A percentile compares a stretch with the other conserved stretches of the same genome.
phyloP scores from a whole-genome alignment of 225 moss, liverwort and hornwort species.

The Physcomitrellopsis africana region DNA sequence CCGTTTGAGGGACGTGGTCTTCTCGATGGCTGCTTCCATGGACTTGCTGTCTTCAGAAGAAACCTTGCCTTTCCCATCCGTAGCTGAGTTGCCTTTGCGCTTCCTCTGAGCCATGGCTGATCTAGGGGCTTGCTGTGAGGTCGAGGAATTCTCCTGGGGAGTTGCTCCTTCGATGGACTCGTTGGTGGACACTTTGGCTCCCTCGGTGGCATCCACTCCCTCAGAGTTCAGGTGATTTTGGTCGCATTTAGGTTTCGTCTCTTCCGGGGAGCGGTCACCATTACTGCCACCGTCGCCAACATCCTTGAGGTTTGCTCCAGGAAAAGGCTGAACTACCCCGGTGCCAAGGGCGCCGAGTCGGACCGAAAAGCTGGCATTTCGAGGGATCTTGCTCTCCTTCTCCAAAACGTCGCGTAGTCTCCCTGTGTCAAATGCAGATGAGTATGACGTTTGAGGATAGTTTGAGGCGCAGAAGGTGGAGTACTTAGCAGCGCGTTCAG shows the following conservation, averaged over 20 bases:
- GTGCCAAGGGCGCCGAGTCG: no score
- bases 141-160: slow-evolving; percentile 41
- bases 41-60: slow-evolving; percentile 24
- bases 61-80: no score
- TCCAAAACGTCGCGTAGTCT: slow-evolving; percentile 37
- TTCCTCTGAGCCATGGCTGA: slow-evolving; percentile 6
- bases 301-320: background rate
- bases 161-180: slow-evolving; percentile 30
- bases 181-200: background rate
- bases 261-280: slow-evolving; percentile 14
- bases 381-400: slow-evolving; percentile 23
- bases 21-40: slow-evolving; percentile 27
- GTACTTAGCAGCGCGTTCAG: slow-evolving; percentile 82
- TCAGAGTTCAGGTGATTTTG: slow-evolving; percentile 2
- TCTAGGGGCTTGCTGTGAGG: slow-evolving; percentile 35
- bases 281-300: no score
- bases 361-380: no score
- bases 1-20: background rate
- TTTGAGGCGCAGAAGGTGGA: slow-evolving; percentile 63
- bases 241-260: slow-evolving; percentile 32
- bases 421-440: slow-evolving; percentile 34
- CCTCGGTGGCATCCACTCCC: slow-evolving; percentile 33
- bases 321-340: no score
- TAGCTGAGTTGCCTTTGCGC: slow-evolving; percentile 28
- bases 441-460: slow-evolving; percentile 25